Base-by-base conservation (phyloP, 116 monocot species). In the Posidonia oceanica region DNA sequence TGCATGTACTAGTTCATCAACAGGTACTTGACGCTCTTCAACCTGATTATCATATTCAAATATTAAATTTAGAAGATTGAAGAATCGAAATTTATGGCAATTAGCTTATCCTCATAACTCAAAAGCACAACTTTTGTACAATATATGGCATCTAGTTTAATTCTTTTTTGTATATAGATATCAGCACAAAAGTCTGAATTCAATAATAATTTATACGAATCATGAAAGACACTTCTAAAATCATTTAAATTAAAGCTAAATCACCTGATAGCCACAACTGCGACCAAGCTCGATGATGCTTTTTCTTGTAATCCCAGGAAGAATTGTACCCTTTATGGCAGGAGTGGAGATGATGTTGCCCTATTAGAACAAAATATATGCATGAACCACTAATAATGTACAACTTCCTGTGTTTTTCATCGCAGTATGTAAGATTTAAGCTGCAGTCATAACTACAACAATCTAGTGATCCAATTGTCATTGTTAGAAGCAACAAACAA, bases 211-310 rank as follows among this genome's bases (percentile, higher is more conserved):
- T 29, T 29, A 29, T 29, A 29, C 1, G 29, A 29, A 29, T 29
- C 29, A 29, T 29, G 29, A 29, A 29, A 29, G 29, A 29, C 29
- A 29, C 29, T 29, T 29, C 1, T 29, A 29, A 29, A 29, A 29
- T 29, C 29, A 29, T 29, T 29, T 29, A 29, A 29, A 29, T 29
- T 29, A 29, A 29, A 29, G 29, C 29, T 29, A 29, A 29, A 29
- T 29, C 29, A 29, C 95, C 95, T 86, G 73, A 64, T 87, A 91
- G 14, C 91, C 91, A 38, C 20, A 59, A 36, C 75, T 77, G 4
- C 68, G 69, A 63, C 83, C 88, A 48, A 96, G 78, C 40, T 91
- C 80, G 15, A 96, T 86, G 75, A 96, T 77, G 77, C 91, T 96
- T 75, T 79, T 85, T 5, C 96, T 75, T 52, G 96, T 96, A 20